Evolutionary conservation across 2,329 filamentous ascomycete species (phyloP).

Genomic region (Alternaria brassicicola): DNA sequence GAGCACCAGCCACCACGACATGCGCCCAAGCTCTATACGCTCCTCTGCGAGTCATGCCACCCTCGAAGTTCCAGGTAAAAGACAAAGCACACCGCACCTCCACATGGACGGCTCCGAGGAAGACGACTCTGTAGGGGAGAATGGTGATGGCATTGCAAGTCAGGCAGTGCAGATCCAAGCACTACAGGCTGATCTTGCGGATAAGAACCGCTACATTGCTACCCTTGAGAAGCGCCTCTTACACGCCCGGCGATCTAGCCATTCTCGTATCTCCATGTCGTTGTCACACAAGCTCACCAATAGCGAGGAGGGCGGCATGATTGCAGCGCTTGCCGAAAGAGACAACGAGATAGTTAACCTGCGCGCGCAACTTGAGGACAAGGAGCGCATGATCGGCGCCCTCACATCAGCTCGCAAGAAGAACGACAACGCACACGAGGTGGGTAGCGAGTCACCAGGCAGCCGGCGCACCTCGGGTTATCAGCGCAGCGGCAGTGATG

Average conservation of each 20-base stretch:
- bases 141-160: conserved; percentile 83
- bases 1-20: conserved; percentile 48
- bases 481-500: conserved; percentile 37
- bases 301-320: conserved; percentile 78
- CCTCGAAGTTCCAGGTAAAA: conserved; percentile 48
- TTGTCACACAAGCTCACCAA: conserved; percentile 69
- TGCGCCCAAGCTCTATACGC: conserved; percentile 57
- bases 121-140: conserved; percentile 71
- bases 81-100: conserved; percentile 29
- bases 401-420: conserved; percentile 84
- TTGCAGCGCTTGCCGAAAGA: conserved; percentile 79
- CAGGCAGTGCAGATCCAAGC: conserved; percentile 84
- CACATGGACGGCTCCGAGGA: conserved; percentile 47
- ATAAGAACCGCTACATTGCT: conserved; percentile 95
- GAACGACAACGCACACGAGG: conserved; percentile 75
- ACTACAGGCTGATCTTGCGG: conserved; percentile 91
- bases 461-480: conserved; percentile 46
- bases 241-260: conserved; percentile 87
- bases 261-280: conserved; percentile 81
- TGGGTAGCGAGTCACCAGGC: conserved; percentile 45
- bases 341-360: conserved; percentile 92
- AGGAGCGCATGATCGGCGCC: conserved; percentile 89
- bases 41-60: conserved; percentile 50
- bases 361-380: conserved; percentile 88
- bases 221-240: conserved; percentile 91